phyloP scores from a whole-genome alignment of 2,329 filamentous ascomycete genomes.

The Aspergillus sclerotialis region DNA sequence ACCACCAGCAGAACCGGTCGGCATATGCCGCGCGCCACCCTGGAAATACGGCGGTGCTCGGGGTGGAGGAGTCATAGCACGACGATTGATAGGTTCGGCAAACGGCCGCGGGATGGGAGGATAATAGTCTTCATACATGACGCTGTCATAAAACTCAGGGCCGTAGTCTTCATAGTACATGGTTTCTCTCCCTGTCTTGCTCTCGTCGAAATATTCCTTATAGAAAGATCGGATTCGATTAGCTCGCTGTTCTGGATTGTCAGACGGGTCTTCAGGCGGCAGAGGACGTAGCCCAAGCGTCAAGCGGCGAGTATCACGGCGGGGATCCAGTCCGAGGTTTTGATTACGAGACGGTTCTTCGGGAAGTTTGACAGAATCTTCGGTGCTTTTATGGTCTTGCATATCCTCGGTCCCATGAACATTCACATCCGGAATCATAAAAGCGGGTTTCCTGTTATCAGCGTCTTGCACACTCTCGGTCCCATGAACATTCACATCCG shows the following conservation, averaged over 20 bases:
- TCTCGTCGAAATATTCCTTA: conserved; percentile 97
- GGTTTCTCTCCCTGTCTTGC: conserved; percentile 46
- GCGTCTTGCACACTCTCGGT: conserved; percentile 26
- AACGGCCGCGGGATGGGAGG: conserved; percentile 50
- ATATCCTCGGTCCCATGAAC: conserved; percentile 17
- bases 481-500: conserved; percentile 23
- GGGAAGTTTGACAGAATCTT: conserved; percentile 12
- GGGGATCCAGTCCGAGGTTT: conserved; percentile 19
- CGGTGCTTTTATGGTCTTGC: conserved; percentile 7
- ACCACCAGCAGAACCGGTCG: conserved; percentile 37
- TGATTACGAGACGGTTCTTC: conserved; percentile 18
- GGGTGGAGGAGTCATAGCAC: conserved; percentile 93
- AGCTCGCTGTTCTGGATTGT: conserved; percentile 88
- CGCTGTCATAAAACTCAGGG: conserved; percentile 58
- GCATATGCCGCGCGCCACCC: conserved; percentile 39
- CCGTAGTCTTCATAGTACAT: conserved; percentile 70
- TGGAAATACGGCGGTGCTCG: conserved; percentile 55
- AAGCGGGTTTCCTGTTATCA: conserved; percentile 45
- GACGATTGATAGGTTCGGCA: conserved; percentile 75
- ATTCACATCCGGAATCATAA: conserved; percentile 33
- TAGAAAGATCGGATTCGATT: conserved; percentile 98
- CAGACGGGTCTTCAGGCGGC: conserved; percentile 75
- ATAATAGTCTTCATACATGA: conserved; percentile 48
- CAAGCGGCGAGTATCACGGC: conserved; percentile 42
- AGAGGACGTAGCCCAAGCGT: conserved; percentile 70